A percentile compares a stretch with the other conserved stretches of the same genome.
Conservation (phyloP, 176 grass and related monocot genomes). For the Avena eriantha region DNA sequence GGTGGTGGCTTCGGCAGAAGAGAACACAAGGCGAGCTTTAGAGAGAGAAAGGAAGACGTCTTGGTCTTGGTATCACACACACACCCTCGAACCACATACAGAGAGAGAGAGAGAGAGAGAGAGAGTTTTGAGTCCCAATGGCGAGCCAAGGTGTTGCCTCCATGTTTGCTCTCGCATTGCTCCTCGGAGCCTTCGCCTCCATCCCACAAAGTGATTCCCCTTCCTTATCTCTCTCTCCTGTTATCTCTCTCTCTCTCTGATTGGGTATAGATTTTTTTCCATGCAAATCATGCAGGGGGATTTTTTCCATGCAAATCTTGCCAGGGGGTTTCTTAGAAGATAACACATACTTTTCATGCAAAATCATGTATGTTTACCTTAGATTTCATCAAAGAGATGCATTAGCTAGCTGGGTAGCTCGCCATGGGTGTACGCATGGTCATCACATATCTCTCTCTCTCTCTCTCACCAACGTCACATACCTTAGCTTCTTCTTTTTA, state of each 20-base stretch:
- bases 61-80: neutral
- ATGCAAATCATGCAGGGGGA: no score
- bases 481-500: neutral
- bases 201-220: conserved; percentile 56
- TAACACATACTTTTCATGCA: neutral
- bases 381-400: conserved; percentile 3
- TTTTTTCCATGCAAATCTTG: neutral
- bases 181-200: conserved; percentile 54
- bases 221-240: neutral
- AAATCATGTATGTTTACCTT: neutral
- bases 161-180: conserved; percentile 60
- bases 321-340: neutral
- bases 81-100: neutral
- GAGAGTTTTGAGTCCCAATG: conserved; percentile 30
- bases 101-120: neutral
- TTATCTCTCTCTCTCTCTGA: neutral
- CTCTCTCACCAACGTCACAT: conserved; percentile 44
- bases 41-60: conserved; percentile 36
- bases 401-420: conserved; percentile 16
- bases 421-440: conserved; percentile 3
- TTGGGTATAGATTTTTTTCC: neutral
- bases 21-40: neutral
- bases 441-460: conserved; percentile 9
- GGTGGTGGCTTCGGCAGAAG: conserved; percentile 32
- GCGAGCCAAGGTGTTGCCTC: conserved; percentile 56